Evolutionary conservation across 225 moss, liverwort and hornwort species (phyloP).

Genomic region (Asterella californica): DNA sequence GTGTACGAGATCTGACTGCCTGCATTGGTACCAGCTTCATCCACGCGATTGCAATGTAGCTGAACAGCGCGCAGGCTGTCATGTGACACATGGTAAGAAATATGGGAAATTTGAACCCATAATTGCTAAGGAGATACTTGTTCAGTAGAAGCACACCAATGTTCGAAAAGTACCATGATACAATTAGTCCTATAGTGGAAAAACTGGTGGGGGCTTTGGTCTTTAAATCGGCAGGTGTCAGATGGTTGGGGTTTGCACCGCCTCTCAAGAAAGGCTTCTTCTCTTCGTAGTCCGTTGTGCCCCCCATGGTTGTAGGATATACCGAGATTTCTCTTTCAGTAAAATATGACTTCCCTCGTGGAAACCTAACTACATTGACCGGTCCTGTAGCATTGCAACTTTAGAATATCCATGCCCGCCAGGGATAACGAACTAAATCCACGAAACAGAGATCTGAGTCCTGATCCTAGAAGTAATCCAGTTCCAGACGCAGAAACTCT

Average conservation of each 20-base stretch:
- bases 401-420: slow-evolving; percentile 9
- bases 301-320: slow-evolving; percentile 34
- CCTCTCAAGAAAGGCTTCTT: slow-evolving; percentile 56
- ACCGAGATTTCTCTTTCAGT: not conserved
- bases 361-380: slow-evolving; percentile 37
- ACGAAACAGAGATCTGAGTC: not conserved
- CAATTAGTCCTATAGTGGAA: slow-evolving; percentile 74
- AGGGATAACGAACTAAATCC: not conserved
- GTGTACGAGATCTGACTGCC: slow-evolving; percentile 82
- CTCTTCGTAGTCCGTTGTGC: slow-evolving; percentile 45
- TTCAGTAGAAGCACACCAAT: slow-evolving; percentile 92
- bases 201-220: slow-evolving; percentile 26
- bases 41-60: slow-evolving; percentile 95
- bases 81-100: slow-evolving; percentile 99
- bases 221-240: slow-evolving; percentile 12
- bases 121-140: slow-evolving; percentile 95
- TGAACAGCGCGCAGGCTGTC: slow-evolving; percentile 93
- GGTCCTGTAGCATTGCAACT: slow-evolving; percentile 8
- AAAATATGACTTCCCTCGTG: slow-evolving; percentile 9
- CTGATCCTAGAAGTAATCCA: slow-evolving; percentile 12
- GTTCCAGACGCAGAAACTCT: not conserved
- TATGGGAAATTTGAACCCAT: slow-evolving; percentile 95
- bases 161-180: slow-evolving; percentile 97
- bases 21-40: slow-evolving; percentile 99
- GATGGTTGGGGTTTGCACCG: slow-evolving; percentile 33